Percentiles rank a stretch among this genome's conserved stretches.
Evolutionary conservation across 1,284 basidiomycete species (phyloP).

Genomic region (Kalmanozyma brasiliensis): DNA sequence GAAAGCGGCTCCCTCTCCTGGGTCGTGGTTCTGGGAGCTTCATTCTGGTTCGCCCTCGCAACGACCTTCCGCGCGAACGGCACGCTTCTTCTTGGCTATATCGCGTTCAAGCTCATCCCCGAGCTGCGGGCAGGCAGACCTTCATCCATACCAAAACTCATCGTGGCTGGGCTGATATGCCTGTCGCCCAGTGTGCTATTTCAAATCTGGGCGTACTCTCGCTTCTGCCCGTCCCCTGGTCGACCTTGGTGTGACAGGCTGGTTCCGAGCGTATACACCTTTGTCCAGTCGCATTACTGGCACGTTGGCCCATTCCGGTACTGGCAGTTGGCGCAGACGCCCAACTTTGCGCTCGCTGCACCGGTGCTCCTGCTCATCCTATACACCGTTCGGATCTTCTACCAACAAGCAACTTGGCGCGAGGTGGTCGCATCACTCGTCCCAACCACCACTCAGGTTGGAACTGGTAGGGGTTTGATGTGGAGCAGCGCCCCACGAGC

Average conservation of each 20-base stretch:
- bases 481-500: conserved; percentile 22
- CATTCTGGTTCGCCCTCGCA: conserved; percentile 76
- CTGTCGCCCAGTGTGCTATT: conserved; percentile 77
- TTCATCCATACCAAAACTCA: conserved; percentile 2
- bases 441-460: conserved; percentile 4
- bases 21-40: conserved; percentile 73
- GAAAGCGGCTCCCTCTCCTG: conserved; percentile 4
- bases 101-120: conserved; percentile 51
- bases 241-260: conserved; percentile 76
- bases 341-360: conserved; percentile 84
- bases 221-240: conserved; percentile 73
- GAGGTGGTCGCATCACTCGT: conserved; percentile 56
- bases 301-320: conserved; percentile 84
- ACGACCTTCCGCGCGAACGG: conserved; percentile 84
- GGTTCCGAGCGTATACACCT: conserved; percentile 81
- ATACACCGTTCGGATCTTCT: conserved; percentile 60
- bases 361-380: conserved; percentile 72
- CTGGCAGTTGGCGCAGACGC: conserved; percentile 83
- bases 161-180: neutral
- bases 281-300: conserved; percentile 87
- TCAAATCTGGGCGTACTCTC: conserved; percentile 75
- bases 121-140: neutral
- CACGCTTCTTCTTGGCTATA: conserved; percentile 77
- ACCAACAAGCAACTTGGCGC: neutral
- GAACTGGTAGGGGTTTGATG: too few species aligned